Evolutionary conservation across 1,139 yeast species (phyloP).

Genomic region (Pichia sp.): DNA sequence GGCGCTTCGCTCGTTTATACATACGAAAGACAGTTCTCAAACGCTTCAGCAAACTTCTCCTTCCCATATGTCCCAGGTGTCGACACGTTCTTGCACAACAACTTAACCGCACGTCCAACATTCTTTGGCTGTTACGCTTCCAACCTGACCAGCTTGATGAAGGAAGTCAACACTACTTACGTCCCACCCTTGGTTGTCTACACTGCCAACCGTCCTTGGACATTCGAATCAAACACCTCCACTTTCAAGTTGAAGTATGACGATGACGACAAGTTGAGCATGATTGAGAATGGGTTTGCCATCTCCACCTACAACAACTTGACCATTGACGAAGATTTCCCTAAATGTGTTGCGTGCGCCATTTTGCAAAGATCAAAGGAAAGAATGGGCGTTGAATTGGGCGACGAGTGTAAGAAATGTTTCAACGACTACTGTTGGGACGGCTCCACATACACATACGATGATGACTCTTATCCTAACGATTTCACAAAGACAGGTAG

Average conservation of each 20-base stretch:
- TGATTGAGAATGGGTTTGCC: conserved; percentile 80
- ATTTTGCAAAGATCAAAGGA: conserved; percentile 79
- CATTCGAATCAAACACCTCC: conserved; percentile 63
- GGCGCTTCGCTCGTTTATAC: conserved; percentile 67
- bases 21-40: conserved; percentile 56
- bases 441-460: conserved; percentile 25
- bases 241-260: conserved; percentile 65
- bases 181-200: conserved; percentile 76
- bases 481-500: conserved; percentile 48
- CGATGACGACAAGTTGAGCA: conserved; percentile 50
- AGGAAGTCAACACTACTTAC: conserved; percentile 31
- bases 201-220: conserved; percentile 71
- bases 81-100: conserved; percentile 55
- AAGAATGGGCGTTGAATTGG: conserved; percentile 56
- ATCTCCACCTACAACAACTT: conserved; percentile 67
- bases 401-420: conserved; percentile 71
- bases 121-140: conserved; percentile 82
- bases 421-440: conserved; percentile 81
- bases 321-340: conserved; percentile 70
- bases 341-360: conserved; percentile 85
- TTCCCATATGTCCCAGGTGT: conserved; percentile 88
- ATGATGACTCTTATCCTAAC: conserved; percentile 24
- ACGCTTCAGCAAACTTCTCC: conserved; percentile 58
- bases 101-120: conserved; percentile 63
- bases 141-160: conserved; percentile 52